Evolutionary conservation across 1,284 basidiomycete species (phyloP).

Genomic region (Trametes versicolor): DNA sequence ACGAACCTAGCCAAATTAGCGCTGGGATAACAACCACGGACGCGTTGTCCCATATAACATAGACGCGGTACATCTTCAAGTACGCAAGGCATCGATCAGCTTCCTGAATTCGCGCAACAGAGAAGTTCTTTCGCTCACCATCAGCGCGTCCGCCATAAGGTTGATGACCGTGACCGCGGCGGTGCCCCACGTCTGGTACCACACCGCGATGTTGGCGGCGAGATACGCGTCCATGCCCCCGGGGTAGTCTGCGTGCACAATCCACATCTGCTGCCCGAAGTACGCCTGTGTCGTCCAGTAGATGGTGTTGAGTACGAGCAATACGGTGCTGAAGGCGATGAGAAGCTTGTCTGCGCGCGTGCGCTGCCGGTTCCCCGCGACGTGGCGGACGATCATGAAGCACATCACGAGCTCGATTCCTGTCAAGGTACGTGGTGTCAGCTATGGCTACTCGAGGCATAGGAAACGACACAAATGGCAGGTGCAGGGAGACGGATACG

Average conservation of each 20-base stretch:
- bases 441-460: neutral
- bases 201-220: constrained; percentile 24
- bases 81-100: neutral
- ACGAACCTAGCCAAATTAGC: constrained; percentile 15
- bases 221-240: constrained; percentile 30
- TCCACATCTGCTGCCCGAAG: constrained; percentile 34
- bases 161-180: constrained; percentile 22
- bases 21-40: constrained; percentile 9
- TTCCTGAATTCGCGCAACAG: neutral
- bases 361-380: constrained; percentile 2
- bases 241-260: constrained; percentile 31
- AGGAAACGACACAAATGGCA: neutral
- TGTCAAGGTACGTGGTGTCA: neutral
- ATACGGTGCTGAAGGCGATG: constrained; percentile 25
- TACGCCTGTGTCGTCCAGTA: constrained; percentile 26
- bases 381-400: constrained; percentile 21
- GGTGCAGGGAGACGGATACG: neutral
- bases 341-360: constrained; percentile 24
- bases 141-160: constrained; percentile 25
- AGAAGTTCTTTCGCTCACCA: constrained; percentile 19
- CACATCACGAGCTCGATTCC: constrained; percentile 26
- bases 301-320: constrained; percentile 31
- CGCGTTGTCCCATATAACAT: constrained; percentile 23
- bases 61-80: constrained; percentile 23
- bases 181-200: constrained; percentile 34